Percentiles rank a stretch among this genome's conserved stretches.
Conservation (phyloP, 2,329 filamentous ascomycete species). For the Macrophomina tecta region DNA sequence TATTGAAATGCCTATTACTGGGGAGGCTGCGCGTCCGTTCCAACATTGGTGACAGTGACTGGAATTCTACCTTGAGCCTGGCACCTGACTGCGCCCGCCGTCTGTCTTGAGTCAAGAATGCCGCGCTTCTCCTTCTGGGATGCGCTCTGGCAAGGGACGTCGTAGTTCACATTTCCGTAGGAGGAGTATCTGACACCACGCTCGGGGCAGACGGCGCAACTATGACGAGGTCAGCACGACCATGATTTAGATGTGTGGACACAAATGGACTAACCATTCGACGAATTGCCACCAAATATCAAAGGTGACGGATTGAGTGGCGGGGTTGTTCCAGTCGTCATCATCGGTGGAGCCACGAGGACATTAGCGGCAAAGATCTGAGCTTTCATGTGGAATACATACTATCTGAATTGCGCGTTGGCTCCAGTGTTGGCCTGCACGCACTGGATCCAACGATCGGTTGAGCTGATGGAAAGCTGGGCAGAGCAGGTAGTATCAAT, state of each 20-base stretch:
- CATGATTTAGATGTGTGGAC: neutral
- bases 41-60: neutral
- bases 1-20: neutral
- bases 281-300: slow-evolving; percentile 12
- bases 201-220: slow-evolving; percentile 8
- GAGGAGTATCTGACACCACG: neutral
- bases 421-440: neutral
- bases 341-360: neutral
- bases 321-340: neutral
- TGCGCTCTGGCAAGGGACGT: slow-evolving; percentile 3
- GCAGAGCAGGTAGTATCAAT: slow-evolving; percentile 1
- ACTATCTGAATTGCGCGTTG: slow-evolving; percentile 1
- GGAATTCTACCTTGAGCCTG: neutral
- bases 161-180: slow-evolving; percentile 5
- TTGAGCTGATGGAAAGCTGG: neutral
- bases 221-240: neutral
- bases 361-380: neutral
- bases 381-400: neutral
- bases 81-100: neutral
- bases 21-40: neutral
- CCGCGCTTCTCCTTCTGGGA: no score
- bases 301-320: neutral
- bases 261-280: neutral
- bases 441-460: neutral
- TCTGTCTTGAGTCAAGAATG: neutral